phyloP scores from a whole-genome alignment of 2,329 filamentous ascomycete genomes.

The Colletotrichum somersetense region DNA sequence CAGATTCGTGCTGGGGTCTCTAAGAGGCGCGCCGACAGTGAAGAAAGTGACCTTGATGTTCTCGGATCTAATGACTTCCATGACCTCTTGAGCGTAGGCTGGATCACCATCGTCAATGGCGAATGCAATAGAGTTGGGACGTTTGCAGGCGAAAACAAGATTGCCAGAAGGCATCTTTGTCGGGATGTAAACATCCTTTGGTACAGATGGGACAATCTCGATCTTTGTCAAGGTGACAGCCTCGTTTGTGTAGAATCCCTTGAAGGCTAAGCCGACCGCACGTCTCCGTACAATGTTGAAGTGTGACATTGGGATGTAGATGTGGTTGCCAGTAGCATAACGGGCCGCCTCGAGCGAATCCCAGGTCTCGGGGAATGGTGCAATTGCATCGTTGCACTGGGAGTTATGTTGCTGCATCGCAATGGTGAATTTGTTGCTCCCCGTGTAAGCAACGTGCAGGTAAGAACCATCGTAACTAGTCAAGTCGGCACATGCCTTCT shows the following conservation, averaged over 20 bases:
- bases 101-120: conserved; percentile 79
- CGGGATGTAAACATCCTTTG: conserved; percentile 65
- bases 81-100: conserved; percentile 54
- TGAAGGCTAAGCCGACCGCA: conserved; percentile 70
- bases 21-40: conserved; percentile 73
- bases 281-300: conserved; percentile 72
- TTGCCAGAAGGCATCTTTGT: conserved; percentile 71
- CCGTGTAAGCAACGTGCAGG: conserved; percentile 73
- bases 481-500: conserved; percentile 59
- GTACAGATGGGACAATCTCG: conserved; percentile 70
- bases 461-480: conserved; percentile 68
- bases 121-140: conserved; percentile 78
- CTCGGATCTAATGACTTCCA: conserved; percentile 72
- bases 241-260: conserved; percentile 71
- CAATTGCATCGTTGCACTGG: conserved; percentile 65
- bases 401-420: conserved; percentile 76
- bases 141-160: conserved; percentile 73
- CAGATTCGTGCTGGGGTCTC: conserved; percentile 70
- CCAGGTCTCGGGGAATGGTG: conserved; percentile 75
- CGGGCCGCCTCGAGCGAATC: conserved; percentile 76
- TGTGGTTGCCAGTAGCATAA: conserved; percentile 66
- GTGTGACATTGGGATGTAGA: conserved; percentile 76
- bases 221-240: conserved; percentile 66
- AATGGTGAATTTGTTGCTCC: conserved; percentile 72
- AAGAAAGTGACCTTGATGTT: conserved; percentile 78